Evolutionary conservation across 805 yeast species (phyloP), one percentile per base, ranked within the genome.

Genomic region (Candida ascalaphidarum): DNA sequence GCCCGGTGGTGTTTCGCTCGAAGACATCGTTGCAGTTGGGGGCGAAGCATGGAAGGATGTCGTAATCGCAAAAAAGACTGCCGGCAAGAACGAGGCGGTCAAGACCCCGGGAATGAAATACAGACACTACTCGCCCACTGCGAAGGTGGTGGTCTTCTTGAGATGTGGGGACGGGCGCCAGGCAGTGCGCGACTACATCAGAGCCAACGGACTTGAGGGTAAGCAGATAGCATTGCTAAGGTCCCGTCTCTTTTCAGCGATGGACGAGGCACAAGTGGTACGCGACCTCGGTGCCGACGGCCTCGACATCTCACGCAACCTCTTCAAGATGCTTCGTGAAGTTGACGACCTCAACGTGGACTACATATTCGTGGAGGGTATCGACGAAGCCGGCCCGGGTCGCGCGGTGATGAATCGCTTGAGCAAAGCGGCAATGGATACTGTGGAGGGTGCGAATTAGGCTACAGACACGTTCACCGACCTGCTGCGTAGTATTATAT

Each of bases 31-130:
- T 25, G 38, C 54, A 29, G 55, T 52, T 23, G 95, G 95, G 0
- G 95, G 95, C 0, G 52, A 48, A 2, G 45, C 31, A 9, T 88
- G 96, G 96, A 43, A 52, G 5, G 51, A 74, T 27, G 71, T 83
- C 2, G 52, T 71, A 5, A 56, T 81, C 4, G 86, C 82, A 7
- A 79, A 74, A 39, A 70, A 68, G 37, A 72, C 74, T 2, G 84
- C 84, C 1, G 81, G 77, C 12, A 57, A 63, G 18, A 22, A 44
- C 13, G 96, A 84, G 37, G 68, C 77, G 1, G 94, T 81, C 0
- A 70, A 81, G 41, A 92, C 98, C 0, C 98, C 98, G 0, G 98
- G 98, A 0, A 92, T 92, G 98, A 92, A 92, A 48, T 92, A 92
- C 50, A 77, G 82, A 41, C 98, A 92, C 52, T 92, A 92, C 51